Conservation (phyloP, 169 alveolate genomes). For the Besnoitia besnoiti region DNA sequence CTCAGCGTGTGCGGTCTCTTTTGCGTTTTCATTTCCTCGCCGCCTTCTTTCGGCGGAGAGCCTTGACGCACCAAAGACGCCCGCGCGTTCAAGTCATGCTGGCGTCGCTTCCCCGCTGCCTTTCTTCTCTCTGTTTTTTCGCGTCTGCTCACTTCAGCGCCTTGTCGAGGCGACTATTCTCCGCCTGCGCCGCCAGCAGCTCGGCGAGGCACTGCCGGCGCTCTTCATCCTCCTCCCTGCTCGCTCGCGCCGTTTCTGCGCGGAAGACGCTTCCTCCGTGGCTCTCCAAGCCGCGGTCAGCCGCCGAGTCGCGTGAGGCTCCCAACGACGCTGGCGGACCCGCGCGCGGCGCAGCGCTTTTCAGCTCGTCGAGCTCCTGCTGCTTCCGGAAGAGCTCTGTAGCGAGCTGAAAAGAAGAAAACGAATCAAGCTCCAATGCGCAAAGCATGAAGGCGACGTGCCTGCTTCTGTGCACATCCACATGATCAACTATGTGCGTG, state of each 20-base stretch:
- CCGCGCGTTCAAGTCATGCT: too few relatives aligned
- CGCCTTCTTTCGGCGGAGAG: too few relatives aligned
- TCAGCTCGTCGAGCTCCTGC: constrained; percentile 8
- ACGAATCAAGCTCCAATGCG: neutral
- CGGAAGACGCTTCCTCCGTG: neutral
- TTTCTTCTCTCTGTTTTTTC: neutral
- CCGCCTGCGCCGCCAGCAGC: neutral
- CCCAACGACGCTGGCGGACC: neutral
- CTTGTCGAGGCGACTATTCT: neutral
- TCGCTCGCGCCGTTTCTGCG: neutral
- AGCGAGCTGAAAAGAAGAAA: neutral
- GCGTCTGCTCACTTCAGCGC: neutral
- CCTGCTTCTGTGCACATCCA: neutral
- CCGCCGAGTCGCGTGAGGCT: neutral
- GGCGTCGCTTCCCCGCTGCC: too few relatives aligned
- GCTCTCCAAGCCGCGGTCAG: neutral
- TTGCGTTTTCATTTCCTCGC: too few relatives aligned
- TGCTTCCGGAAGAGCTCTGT: neutral
- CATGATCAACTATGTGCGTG: neutral
- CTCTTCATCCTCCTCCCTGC: neutral
- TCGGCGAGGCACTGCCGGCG: neutral
- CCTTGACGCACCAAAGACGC: too few relatives aligned
- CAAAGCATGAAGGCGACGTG: neutral
- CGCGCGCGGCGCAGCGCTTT: neutral
- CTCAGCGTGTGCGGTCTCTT: too few relatives aligned